These are phyloP conservation scores for Closterium sp. DNA, from an alignment of 139 green algal species.

Conservation along the genomic window DNA sequence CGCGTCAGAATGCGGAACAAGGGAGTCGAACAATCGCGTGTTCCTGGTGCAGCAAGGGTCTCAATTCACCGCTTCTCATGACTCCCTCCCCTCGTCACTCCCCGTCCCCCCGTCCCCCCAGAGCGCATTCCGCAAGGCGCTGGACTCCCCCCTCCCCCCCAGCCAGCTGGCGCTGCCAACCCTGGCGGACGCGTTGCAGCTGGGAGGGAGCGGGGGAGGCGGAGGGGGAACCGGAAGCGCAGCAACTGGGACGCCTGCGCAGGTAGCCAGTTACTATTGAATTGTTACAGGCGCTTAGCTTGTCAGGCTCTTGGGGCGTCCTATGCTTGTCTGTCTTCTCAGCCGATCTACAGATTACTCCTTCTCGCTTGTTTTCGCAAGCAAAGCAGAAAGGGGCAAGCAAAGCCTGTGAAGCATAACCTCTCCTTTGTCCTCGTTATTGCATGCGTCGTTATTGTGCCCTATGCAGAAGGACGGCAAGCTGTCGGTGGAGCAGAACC, in stretches of 20 bases:
- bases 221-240: not conserved
- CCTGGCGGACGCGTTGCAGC: not conserved
- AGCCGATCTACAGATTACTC: no score
- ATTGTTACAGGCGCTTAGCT: no score
- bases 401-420: no score
- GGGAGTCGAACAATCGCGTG: no score
- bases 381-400: no score
- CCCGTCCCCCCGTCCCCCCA: not conserved
- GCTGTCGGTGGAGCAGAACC: slow-evolving; percentile 38
- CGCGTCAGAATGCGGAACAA: no score
- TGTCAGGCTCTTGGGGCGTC: no score
- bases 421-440: not conserved
- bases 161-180: not conserved
- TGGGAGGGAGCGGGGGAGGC: not conserved
- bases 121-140: not conserved
- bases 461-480: not conserved
- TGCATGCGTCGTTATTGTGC: not conserved
- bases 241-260: not conserved
- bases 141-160: not conserved
- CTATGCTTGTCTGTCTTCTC: no score
- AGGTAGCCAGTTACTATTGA: no score
- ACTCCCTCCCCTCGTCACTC: not conserved
- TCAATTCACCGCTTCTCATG: not conserved
- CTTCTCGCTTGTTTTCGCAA: no score
- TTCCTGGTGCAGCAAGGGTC: not conserved